Base-by-base conservation (phyloP, 2,329 filamentous ascomycete species). In the Ophiocordyceps camponoti-rufipedis region DNA sequence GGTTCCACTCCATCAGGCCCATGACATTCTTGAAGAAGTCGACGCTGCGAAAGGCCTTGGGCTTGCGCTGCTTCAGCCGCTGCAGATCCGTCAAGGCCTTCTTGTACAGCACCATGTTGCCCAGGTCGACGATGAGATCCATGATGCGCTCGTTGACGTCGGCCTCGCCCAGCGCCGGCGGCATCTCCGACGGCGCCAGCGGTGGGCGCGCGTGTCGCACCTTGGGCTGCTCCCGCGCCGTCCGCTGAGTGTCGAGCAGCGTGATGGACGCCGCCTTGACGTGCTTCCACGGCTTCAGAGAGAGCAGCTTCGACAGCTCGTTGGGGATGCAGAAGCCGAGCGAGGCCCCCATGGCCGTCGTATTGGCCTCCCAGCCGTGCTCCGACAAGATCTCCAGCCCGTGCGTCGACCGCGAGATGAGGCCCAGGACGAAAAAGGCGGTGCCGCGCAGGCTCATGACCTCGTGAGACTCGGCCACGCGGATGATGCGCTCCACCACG, bases 401-500 rank as follows among this genome's bases (percentile, higher is more conserved):
- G 56, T 95, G 89, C 9, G 87, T 72, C 44, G 89, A 96, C 45
- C 91, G 75, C 1, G 88, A 95, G 46, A 98, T 89, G 47, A 98
- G 67, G 0, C 91, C 91, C 0, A 98, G 67, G 0, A 95, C 91
- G 55, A 95, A 98, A 62, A 96, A 96, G 1, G 91, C 91, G 1
- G 93, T 98, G 35, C 93, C 91, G 41, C 93, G 76, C 54, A 98
- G 71, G 47, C 86, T 94, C 78, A 98, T 82, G 44, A 98, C 84
- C 52, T 88, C 80, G 40, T 91, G 88, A 28, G 71, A 69, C 59
- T 94, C 85, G 1, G 91, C 91, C 57, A 98, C 95, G 50, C 78
- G 72, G 42, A 96, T 78, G 50, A 98, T 89, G 50, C 82, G 77
- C 55, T 82, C 77, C 16, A 96, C 86, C 35, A 96, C 86, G 52